Base-by-base conservation (phyloP, 352 stramenopile genomes). In the Phytophthora constricta region DNA sequence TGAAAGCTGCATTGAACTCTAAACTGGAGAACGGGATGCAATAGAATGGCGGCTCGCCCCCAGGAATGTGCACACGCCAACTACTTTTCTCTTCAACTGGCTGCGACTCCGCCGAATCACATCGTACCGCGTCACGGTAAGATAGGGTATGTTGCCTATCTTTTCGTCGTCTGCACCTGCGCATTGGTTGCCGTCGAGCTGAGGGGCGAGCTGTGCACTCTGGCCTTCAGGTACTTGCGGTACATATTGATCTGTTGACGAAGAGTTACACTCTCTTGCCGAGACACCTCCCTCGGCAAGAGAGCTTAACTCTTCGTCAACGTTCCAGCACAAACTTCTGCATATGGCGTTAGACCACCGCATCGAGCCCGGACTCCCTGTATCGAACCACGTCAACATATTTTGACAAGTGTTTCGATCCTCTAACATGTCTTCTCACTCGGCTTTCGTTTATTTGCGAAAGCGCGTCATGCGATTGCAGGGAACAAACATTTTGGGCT, bases 391-490 rank as follows among this genome's bases (percentile, higher is more conserved):
- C 20, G 55, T 55, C 58, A 66, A 26, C 19, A 78, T 39, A 23
- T 72, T 56, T 28, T 46, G 28, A 28, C 70, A 3, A 78, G 70
- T 41, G 46, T 45, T 11, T 48, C 66, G 65, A 39, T 72, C 65
- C 7, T 56, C 48, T 19, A 60, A 33, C 56, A 78, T 52, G 33
- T 58, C 27, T n/a, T 60, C 54, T 22, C 53, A 51, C 37, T 69
- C 47, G 25, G 31, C 47, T 37, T 71, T 67, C 62, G 61, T 75
- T 43, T 57, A 62, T 46, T 56, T 55, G 20, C 70, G 70, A 43
- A 75, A 78, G 13, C 66, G 61, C 4, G 58, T 49, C 70, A 76
- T 76, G 43, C 70, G 69, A 14, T 76, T 67, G 25, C 42, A 59
- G 50, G 75, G 70, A 20, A 75, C 56, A 39, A 72, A 16, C 31